These are phyloP conservation scores for Scutellospora calospora DNA, from an alignment of 371 early-diverging fungal species.

Conservation along the genomic window DNA sequence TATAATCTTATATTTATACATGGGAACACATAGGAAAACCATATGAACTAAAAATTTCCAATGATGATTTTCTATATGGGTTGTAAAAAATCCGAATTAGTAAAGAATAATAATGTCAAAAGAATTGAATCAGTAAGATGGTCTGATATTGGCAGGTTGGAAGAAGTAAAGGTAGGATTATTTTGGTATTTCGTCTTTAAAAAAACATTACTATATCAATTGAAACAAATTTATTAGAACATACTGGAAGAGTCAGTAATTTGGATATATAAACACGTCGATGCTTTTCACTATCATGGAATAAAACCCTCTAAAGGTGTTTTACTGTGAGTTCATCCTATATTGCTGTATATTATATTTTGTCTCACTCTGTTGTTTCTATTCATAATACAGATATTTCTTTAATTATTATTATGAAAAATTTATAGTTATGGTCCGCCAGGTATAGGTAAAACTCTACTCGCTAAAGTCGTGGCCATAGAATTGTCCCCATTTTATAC, in stretches of 20 bases:
- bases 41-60: conserved; percentile 29
- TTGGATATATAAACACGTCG: conserved; percentile 82
- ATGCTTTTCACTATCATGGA: conserved; percentile 69
- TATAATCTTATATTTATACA: background rate
- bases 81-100: conserved; percentile 53
- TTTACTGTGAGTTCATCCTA: conserved; percentile 72
- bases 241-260: conserved; percentile 92
- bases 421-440: conserved; percentile 78
- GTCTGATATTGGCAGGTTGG: conserved; percentile 96
- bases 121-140: conserved; percentile 71
- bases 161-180: conserved; percentile 75
- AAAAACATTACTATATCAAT: background rate
- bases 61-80: conserved; percentile 47
- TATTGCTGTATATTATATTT: too few relatives aligned
- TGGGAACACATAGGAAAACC: conserved; percentile 41
- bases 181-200: background rate
- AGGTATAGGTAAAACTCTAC: conserved; percentile 92
- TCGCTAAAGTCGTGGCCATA: conserved; percentile 92
- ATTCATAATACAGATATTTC: too few relatives aligned
- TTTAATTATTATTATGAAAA: background rate
- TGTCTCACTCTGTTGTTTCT: too few relatives aligned
- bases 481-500: conserved; percentile 94
- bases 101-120: conserved; percentile 54
- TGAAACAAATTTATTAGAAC: conserved; percentile 44
- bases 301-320: conserved; percentile 77